Percentiles rank a stretch among this genome's conserved stretches.
Evolutionary conservation across 2,329 filamentous ascomycete genomes (phyloP).

Genomic region (Fusarium siculi): DNA sequence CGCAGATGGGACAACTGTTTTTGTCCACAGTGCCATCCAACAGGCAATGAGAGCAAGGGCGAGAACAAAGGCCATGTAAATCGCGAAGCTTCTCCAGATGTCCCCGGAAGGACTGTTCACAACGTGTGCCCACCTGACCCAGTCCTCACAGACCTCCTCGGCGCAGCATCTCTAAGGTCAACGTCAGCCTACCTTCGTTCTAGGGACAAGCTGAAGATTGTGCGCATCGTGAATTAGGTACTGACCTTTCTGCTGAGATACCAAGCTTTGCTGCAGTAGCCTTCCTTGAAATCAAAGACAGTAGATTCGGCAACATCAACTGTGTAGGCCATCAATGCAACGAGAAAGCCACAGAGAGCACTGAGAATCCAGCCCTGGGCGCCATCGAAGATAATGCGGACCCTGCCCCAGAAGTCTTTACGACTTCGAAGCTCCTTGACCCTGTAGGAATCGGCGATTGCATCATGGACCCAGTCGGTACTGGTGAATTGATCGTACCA

Average conservation of each 20-base stretch:
- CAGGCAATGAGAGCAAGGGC: conserved; percentile 78
- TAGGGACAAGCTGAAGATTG: not conserved
- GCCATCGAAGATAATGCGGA: conserved; percentile 82
- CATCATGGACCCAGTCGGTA: conserved; percentile 98
- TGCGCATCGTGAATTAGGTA: not conserved
- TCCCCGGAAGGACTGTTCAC: conserved; percentile 58
- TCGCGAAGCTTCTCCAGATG: conserved; percentile 77
- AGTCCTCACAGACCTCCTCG: conserved; percentile 65
- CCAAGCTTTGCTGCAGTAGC: conserved; percentile 80
- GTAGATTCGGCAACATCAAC: conserved; percentile 88
- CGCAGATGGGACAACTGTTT: conserved; percentile 90
- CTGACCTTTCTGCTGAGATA: conserved; percentile 75
- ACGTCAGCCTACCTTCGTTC: conserved; percentile 10
- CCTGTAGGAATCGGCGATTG: conserved; percentile 91
- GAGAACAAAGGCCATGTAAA: conserved; percentile 80
- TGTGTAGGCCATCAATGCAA: conserved; percentile 86
- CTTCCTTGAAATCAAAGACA: conserved; percentile 91
- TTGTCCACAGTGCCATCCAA: conserved; percentile 85
- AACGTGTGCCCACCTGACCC: conserved; percentile 66
- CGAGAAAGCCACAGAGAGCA: conserved; percentile 86
- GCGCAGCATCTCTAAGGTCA: conserved; percentile 62
- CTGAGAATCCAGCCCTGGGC: conserved; percentile 95
- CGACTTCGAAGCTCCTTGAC: conserved; percentile 83
- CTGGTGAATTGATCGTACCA: conserved; percentile 99
- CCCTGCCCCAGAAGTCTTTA: conserved; percentile 84